Base-by-base conservation (phyloP, 73 alveolate genomes). In the Blepharisma japonicum region DNA sequence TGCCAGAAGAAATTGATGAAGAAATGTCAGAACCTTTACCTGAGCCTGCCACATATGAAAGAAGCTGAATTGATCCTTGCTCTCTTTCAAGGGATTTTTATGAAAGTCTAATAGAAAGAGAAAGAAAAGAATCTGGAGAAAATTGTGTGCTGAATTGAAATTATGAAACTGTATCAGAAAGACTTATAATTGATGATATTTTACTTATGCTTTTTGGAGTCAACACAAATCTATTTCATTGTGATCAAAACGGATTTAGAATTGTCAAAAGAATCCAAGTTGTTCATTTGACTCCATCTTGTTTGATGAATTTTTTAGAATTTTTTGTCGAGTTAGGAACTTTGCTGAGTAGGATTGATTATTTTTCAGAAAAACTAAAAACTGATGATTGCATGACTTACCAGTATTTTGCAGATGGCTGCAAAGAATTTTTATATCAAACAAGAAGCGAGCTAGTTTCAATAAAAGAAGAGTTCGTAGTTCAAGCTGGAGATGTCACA, bases 261-360 rank as follows among this genome's bases (percentile, higher is more conserved):
- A 0, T 25, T 20, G 49, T n/a, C n/a, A 18, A 18, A 25, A 14
- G 23, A 61, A 14, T 61, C 4, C 47, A 61, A 61, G 14, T 61
- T 14, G 14, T 39, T 20, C 74, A 61, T 61, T 25, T 61, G 38
- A 61, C 74, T 61, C 74, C 74, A 61, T 18, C 49, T 61, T 61
- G 49, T 5, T 25, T 61, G 11, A 14, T 39, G 23, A 61, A 61
- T 25, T 61, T 20, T 39, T 20, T 61, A 61, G 14, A n/a, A 18
- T 61, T 61, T 61, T 61, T 61, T 39, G 14, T 61, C 18, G 49
- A 61, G 14, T 48, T 61, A 14, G 38, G 49, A 0, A 61, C 49
- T 61, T 25, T 61, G 38, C 47, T 61, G n/a, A 20, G 11, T 39
- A 18, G 18, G 47, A 14, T 61, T 20, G 18, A 61, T 4, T 9